Conservation (phyloP, 2,329 filamentous ascomycete species). For the Sporothrix variecibatus region DNA sequence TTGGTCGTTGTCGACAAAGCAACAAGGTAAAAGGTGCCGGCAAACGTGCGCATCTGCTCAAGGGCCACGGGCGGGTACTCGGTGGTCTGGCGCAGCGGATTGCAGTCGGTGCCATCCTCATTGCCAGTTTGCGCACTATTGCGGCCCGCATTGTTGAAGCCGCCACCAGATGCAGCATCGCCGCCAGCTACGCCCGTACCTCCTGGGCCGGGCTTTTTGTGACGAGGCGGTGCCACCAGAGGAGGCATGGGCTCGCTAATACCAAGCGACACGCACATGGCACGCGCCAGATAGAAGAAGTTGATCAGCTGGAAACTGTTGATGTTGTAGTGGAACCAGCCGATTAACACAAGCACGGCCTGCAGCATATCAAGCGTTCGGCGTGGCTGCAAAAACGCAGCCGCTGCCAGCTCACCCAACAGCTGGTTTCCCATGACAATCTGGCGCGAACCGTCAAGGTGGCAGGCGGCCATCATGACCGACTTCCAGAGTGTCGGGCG, state of each 20-base stretch:
- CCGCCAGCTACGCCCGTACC: background rate
- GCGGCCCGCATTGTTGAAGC: background rate
- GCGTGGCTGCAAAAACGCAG: constrained; percentile 44
- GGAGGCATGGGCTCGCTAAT: constrained; percentile 38
- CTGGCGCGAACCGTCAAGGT: constrained; percentile 49
- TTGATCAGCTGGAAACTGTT: constrained; percentile 54
- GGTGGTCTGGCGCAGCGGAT: background rate
- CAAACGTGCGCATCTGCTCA: constrained; percentile 51
- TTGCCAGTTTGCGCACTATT: background rate
- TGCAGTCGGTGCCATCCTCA: background rate
- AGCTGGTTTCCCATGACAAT: constrained; percentile 47
- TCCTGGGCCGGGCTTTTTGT: background rate
- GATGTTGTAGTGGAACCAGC: constrained; percentile 53
- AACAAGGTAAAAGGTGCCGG: constrained; percentile 53
- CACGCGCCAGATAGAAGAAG: constrained; percentile 50
- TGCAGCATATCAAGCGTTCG: constrained; percentile 52
- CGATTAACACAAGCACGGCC: constrained; percentile 47
- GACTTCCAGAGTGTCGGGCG: constrained; percentile 53
- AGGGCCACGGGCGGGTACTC: constrained; percentile 22
- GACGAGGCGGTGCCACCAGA: background rate
- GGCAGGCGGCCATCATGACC: constrained; percentile 48
- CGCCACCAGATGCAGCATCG: background rate
- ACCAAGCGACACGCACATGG: constrained; percentile 48
- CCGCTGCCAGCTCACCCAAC: constrained; percentile 46
- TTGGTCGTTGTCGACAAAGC: constrained; percentile 45